Conservation (phyloP, 106 monocot species). For the Dioscorea zingiberensis region DNA sequence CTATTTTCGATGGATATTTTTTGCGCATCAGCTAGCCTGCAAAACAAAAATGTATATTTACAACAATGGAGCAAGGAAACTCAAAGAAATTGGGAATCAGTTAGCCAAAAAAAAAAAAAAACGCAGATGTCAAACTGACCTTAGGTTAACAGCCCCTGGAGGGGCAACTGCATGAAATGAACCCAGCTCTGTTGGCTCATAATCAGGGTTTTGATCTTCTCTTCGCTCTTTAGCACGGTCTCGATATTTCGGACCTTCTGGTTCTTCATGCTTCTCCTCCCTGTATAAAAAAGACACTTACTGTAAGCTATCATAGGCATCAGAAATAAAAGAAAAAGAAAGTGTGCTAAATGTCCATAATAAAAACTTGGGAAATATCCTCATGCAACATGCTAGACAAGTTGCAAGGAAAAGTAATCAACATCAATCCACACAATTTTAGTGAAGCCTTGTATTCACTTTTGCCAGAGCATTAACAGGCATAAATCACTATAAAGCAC, state of each 20-base stretch:
- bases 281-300: slow-evolving; percentile 21
- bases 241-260: slow-evolving; percentile 80
- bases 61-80: too few species aligned
- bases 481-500: too few species aligned
- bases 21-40: slow-evolving; percentile 77
- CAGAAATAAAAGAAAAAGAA: neutral
- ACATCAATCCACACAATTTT: too few species aligned
- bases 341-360: neutral
- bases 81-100: too few species aligned
- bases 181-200: slow-evolving; percentile 88
- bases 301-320: neutral
- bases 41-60: slow-evolving; percentile 4
- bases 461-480: too few species aligned
- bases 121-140: slow-evolving; percentile 17
- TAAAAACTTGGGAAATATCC: too few species aligned
- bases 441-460: too few species aligned
- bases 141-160: slow-evolving; percentile 78
- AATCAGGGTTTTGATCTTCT: slow-evolving; percentile 98
- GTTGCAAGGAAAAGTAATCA: too few species aligned
- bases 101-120: too few species aligned
- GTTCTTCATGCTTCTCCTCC: slow-evolving; percentile 88
- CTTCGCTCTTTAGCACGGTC: slow-evolving; percentile 98
- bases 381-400: too few species aligned
- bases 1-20: slow-evolving; percentile 98
- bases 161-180: slow-evolving; percentile 96